phyloP scores from a whole-genome alignment of 306 rosid genomes.

The Potentilla sterilis region DNA sequence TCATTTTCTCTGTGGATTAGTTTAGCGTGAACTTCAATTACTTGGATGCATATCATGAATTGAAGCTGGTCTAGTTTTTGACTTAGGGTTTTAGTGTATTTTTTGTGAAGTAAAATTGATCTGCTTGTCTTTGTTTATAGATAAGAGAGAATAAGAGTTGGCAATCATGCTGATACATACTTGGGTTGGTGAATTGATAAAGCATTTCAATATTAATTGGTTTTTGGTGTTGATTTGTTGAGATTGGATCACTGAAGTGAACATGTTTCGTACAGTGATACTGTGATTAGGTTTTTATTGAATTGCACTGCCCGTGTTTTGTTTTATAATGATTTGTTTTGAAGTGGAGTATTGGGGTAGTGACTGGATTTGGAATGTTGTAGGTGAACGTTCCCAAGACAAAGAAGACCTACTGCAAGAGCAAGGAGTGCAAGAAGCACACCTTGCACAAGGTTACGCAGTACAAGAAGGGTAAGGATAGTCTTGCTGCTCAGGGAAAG shows the following conservation, averaged over 20 bases:
- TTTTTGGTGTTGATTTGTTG: neutral
- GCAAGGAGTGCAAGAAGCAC: conserved; percentile 51
- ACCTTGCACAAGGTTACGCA: conserved; percentile 55
- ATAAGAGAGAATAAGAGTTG: too few species aligned
- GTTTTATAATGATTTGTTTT: neutral
- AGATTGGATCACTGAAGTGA: neutral
- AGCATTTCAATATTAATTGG: neutral
- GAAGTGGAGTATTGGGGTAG: neutral
- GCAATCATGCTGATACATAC: too few species aligned
- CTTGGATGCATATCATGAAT: neutral
- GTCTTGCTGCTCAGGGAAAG: conserved; percentile 53
- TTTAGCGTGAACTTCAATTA: neutral
- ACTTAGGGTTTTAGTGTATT: neutral
- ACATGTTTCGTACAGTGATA: neutral
- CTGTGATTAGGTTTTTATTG: neutral
- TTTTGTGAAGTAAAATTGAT: neutral
- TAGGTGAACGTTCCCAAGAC: conserved; percentile 48
- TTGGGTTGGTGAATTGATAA: too few species aligned
- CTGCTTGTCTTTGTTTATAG: too few species aligned
- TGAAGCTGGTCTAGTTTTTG: neutral
- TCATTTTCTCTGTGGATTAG: neutral
- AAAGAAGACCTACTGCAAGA: conserved; percentile 43
- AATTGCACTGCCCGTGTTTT: neutral
- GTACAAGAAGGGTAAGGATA: conserved; percentile 49
- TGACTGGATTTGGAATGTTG: neutral